phyloP scores from a whole-genome alignment of 805 yeast species.

The Cyberlindnera suaveolens region DNA sequence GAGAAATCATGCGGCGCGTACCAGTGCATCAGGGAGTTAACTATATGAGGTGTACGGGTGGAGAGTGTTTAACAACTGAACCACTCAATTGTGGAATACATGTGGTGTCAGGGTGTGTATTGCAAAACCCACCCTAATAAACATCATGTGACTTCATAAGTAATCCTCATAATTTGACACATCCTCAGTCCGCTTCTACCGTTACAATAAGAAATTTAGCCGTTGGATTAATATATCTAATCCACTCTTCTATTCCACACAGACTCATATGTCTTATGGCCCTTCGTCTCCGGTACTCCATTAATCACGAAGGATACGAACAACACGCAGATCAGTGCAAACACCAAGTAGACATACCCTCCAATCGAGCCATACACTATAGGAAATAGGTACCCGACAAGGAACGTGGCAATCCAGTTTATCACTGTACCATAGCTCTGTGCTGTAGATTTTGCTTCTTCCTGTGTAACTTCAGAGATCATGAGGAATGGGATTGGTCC shows the following conservation, averaged over 20 bases:
- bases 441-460: slow-evolving; percentile 73
- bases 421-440: slow-evolving; percentile 89
- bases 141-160: no score
- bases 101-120: no score
- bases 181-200: no score
- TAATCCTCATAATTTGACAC: no score
- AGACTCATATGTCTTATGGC: slow-evolving; percentile 51
- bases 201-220: no score
- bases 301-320: slow-evolving; percentile 42
- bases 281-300: slow-evolving; percentile 73
- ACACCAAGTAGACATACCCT: slow-evolving; percentile 70
- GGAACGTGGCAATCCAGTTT: slow-evolving; percentile 88
- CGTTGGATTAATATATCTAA: slow-evolving; percentile 1
- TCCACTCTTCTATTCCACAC: slow-evolving; percentile 49
- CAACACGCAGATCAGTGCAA: slow-evolving; percentile 50
- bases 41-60: no score
- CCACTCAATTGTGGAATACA: no score
- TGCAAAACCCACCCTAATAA: no score
- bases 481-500: slow-evolving; percentile 95
- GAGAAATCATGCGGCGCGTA: no score
- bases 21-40: no score
- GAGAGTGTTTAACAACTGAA: no score
- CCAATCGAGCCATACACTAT: slow-evolving; percentile 58
- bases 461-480: slow-evolving; percentile 83
- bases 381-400: slow-evolving; percentile 80